These are phyloP conservation scores for Trichoderma asperelloides DNA, from an alignment of 495 filamentous ascomycete genomes.

Conservation along the genomic window DNA sequence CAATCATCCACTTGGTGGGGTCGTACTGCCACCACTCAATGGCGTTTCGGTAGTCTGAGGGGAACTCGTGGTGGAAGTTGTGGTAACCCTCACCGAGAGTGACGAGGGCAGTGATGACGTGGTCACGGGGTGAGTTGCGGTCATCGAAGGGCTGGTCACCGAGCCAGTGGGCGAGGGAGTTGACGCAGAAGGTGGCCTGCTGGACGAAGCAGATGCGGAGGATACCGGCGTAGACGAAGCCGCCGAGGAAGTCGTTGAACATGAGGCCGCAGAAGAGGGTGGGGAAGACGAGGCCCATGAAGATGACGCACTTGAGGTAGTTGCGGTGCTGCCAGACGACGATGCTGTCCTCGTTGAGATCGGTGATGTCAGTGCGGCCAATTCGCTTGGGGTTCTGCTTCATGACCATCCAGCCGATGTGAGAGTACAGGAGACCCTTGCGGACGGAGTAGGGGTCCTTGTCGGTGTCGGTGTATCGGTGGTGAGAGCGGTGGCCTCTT, in stretches of 20 bases:
- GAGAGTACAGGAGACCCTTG: conserved; percentile 94
- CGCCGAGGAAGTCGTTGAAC: conserved; percentile 86
- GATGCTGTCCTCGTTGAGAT: conserved; percentile 89
- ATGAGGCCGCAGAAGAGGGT: conserved; percentile 73
- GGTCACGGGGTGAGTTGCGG: conserved; percentile 95
- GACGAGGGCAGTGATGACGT: conserved; percentile 88
- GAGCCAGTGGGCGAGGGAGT: conserved; percentile 97
- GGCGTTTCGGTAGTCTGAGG: conserved; percentile 96
- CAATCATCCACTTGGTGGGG: conserved; percentile 97
- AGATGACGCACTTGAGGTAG: conserved; percentile 81
- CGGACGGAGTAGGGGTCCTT: conserved; percentile 99
- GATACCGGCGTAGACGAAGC: conserved; percentile 91
- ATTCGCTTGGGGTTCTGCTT: conserved; percentile 91
- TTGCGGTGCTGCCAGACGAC: conserved; percentile 92
- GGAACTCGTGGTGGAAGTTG: conserved; percentile 99
- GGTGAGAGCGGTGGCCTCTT: conserved; percentile 91
- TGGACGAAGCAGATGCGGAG: conserved; percentile 97
- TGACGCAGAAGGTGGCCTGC: conserved; percentile 99
- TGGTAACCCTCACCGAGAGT: conserved; percentile 98
- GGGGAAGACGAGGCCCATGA: conserved; percentile 82
- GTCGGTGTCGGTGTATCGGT: conserved; percentile 97
- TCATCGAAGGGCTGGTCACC: conserved; percentile 99
- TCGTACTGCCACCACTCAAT: conserved; percentile 98
- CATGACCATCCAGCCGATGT: conserved; percentile 90
- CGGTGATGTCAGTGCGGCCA: conserved; percentile 92